Percentiles rank a stretch among this genome's conserved stretches.
These are phyloP conservation scores for Boletus insuetus DNA, from an alignment of 768 basidiomycete species.

Conservation along the genomic window DNA sequence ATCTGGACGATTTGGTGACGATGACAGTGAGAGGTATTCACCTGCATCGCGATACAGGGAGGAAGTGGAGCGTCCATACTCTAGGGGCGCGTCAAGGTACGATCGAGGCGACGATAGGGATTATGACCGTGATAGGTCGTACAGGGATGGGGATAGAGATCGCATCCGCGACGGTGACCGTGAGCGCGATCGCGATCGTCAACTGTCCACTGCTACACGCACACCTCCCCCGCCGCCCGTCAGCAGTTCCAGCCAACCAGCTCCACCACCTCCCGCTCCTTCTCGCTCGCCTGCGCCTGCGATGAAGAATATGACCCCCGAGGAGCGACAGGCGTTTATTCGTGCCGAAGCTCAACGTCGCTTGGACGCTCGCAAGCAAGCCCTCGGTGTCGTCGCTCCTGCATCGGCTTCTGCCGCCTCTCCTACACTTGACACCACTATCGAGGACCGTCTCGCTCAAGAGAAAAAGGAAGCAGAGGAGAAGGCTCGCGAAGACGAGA, in stretches of 20 bases:
- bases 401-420: conserved; percentile 35
- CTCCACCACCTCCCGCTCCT: conserved; percentile 48
- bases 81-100: conserved; percentile 38
- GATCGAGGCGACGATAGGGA: conserved; percentile 41
- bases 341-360: conserved; percentile 78
- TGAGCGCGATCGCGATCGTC: conserved; percentile 40
- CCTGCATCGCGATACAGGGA: conserved; percentile 35
- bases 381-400: conserved; percentile 67
- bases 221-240: conserved; percentile 48
- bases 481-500: conserved; percentile 74
- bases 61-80: conserved; percentile 53
- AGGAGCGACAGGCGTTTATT: conserved; percentile 76
- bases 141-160: conserved; percentile 31
- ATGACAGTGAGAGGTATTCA: conserved; percentile 32
- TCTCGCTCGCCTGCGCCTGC: conserved; percentile 57
- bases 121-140: conserved; percentile 29
- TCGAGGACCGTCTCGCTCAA: conserved; percentile 79
- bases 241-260: conserved; percentile 31
- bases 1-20: conserved; percentile 64
- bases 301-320: conserved; percentile 78
- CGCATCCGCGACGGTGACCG: conserved; percentile 24
- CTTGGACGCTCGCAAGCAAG: conserved; percentile 81
- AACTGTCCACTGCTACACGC: conserved; percentile 36
- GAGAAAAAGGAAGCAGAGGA: conserved; percentile 93
- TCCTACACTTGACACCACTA: conserved; percentile 66